Base-by-base conservation (phyloP, 768 basidiomycete genomes). In the Zangia roseola region DNA sequence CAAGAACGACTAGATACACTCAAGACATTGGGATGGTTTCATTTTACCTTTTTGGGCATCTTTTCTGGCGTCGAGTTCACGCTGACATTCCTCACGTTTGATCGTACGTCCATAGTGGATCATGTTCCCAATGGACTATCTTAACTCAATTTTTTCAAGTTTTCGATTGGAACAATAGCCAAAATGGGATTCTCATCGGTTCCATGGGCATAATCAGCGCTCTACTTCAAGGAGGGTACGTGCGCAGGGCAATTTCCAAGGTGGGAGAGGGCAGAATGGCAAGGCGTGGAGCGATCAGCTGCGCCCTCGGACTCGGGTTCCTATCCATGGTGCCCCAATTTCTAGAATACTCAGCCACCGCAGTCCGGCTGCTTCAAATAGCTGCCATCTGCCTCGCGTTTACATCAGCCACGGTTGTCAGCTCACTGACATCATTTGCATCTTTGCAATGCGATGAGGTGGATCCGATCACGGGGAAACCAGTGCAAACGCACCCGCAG, bases 41-140 rank as follows among this genome's bases (percentile, higher is more conserved):
- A 98, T 65, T 87, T 93, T 64, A 67, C 84, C 39, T 99, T 97
- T 74, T 72, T 98, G 51, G 80, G 86, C 44, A 65, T 95, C 42
- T 98, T 99, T 69, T 94, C 94, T 2, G 95, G 94, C 12, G 82
- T 97, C 42, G 95, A 99, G 65, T 97, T 97, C 69, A 99, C 95
- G 0, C 75, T 99, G 19, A 95, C 93, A 0, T 98, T 98, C 76
- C 74, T 97, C 40, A 97, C 89, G 2, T 94, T 91, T 60, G 90
- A 92, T 64, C 69, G 91, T 88, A 71, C 67, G 85, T 76, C n/a
- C 40, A 21, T 54, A 16, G 10, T 53, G 48, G 4, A 31, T 31
- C 13, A 14, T 31, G 10, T 50, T 6, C 45, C 14, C 42, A 21
- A 35, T 38, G 25, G 16, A 13, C 25, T 12, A 16, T 30, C 8